These are phyloP conservation scores for Taphrina communis DNA, from an alignment of 1,139 yeast species.

Conservation along the genomic window DNA sequence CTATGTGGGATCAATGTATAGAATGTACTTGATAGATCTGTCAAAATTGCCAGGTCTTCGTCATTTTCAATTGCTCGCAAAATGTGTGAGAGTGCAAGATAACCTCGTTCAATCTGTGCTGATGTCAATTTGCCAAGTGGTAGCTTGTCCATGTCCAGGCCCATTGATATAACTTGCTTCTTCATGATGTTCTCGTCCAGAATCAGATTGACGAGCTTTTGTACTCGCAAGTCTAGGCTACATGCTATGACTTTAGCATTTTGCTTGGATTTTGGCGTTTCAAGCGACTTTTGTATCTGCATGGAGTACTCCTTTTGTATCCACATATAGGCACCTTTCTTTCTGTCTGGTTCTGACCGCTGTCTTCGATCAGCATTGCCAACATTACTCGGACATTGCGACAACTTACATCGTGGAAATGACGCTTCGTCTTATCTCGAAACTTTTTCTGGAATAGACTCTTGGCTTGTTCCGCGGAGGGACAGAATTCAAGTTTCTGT, in stretches of 20 bases:
- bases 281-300: background rate
- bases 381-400: background rate
- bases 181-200: conserved; percentile 24
- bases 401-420: conserved; percentile 14
- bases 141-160: conserved; percentile 17
- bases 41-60: background rate
- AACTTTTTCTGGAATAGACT: conserved; percentile 8
- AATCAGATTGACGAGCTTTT: conserved; percentile 15
- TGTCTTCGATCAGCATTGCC: background rate
- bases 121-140: conserved; percentile 33
- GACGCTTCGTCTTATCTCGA: conserved; percentile 24
- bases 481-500: background rate
- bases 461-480: conserved; percentile 5
- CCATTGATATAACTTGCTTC: conserved; percentile 21
- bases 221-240: conserved; percentile 3
- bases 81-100: conserved; percentile 9
- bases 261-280: background rate
- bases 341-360: background rate
- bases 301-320: conserved; percentile 14
- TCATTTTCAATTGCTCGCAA: conserved; percentile 5
- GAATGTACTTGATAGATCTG: conserved; percentile 24
- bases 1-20: conserved; percentile 29
- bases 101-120: conserved; percentile 25
- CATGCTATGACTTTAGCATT: background rate
- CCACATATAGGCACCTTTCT: conserved; percentile 7